Conservation (phyloP, 345 rosid genomes). For the Gossypium herbaceum region DNA sequence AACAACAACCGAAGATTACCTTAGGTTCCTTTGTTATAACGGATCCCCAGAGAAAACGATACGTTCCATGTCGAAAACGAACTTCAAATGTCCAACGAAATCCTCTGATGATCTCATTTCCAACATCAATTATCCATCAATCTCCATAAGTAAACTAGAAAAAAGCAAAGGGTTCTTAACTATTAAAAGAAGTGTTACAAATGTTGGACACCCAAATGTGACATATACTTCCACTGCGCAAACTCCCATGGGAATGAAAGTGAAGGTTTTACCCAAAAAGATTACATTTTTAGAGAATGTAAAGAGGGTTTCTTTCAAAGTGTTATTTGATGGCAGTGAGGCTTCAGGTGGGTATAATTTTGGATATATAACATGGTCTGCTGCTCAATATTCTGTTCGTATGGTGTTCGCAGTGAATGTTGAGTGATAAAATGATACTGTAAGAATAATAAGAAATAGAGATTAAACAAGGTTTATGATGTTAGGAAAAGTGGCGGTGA, state of each 20-base stretch:
- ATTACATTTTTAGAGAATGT: constrained; percentile 32
- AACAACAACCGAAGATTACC: constrained; percentile 46
- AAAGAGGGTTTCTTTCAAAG: constrained; percentile 35
- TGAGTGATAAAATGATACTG: constrained; percentile 4
- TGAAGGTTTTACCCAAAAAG: constrained; percentile 47
- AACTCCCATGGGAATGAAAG: constrained; percentile 49
- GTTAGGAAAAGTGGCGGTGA: background rate
- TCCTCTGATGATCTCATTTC: constrained; percentile 41
- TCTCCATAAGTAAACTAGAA: constrained; percentile 52
- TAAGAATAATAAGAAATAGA: background rate
- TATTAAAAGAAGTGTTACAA: constrained; percentile 50
- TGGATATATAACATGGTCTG: constrained; percentile 61
- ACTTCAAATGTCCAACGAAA: constrained; percentile 48
- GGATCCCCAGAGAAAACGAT: constrained; percentile 57
- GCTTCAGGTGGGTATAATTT: constrained; percentile 53
- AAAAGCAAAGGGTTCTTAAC: constrained; percentile 19
- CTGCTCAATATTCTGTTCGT: constrained; percentile 49
- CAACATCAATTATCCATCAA: constrained; percentile 65
- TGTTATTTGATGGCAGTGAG: constrained; percentile 39
- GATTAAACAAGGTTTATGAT: background rate
- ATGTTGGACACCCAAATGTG: constrained; percentile 49
- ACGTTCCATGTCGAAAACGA: constrained; percentile 35
- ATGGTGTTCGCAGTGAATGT: constrained; percentile 53
- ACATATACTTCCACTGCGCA: constrained; percentile 42
- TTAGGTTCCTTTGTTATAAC: constrained; percentile 52